phyloP scores from a whole-genome alignment of 2,329 filamentous ascomycete species.

The Sporothrix pseudoabietina region DNA sequence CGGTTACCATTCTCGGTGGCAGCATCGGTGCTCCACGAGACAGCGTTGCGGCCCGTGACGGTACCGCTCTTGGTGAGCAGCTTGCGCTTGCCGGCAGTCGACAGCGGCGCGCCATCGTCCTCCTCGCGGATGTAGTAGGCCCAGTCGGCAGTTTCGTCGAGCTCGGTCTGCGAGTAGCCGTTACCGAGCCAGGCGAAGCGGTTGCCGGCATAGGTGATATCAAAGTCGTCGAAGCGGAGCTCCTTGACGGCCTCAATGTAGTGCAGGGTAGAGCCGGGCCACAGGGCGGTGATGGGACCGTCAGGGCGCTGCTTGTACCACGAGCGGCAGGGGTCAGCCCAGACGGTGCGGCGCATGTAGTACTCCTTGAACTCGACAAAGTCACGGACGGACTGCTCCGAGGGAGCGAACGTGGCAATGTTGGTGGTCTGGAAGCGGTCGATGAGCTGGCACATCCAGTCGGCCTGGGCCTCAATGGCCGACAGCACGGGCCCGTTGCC shows the following conservation, averaged over 20 bases:
- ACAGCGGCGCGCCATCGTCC: conserved; percentile 31
- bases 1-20: conserved; percentile 12
- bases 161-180: conserved; percentile 49
- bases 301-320: conserved; percentile 39
- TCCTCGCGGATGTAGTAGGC: conserved; percentile 33
- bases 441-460: conserved; percentile 54
- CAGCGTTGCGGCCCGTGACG: conserved; percentile 31
- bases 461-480: conserved; percentile 35
- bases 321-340: conserved; percentile 39
- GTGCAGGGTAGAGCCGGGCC: conserved; percentile 37
- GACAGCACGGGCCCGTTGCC: conserved; percentile 34
- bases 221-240: conserved; percentile 43
- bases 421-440: conserved; percentile 54
- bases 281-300: conserved; percentile 38
- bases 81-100: conserved; percentile 33
- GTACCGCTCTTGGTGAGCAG: conserved; percentile 40
- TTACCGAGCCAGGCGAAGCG: conserved; percentile 39
- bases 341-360: conserved; percentile 41
- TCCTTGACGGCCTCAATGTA: conserved; percentile 39
- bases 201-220: conserved; percentile 36
- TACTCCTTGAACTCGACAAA: conserved; percentile 40
- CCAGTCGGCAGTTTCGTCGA: conserved; percentile 45
- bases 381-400: conserved; percentile 35
- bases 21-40: conserved; percentile 34
- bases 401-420: conserved; percentile 43